Conservation (phyloP, 768 basidiomycete species). For the Lactifluus piperatus region DNA sequence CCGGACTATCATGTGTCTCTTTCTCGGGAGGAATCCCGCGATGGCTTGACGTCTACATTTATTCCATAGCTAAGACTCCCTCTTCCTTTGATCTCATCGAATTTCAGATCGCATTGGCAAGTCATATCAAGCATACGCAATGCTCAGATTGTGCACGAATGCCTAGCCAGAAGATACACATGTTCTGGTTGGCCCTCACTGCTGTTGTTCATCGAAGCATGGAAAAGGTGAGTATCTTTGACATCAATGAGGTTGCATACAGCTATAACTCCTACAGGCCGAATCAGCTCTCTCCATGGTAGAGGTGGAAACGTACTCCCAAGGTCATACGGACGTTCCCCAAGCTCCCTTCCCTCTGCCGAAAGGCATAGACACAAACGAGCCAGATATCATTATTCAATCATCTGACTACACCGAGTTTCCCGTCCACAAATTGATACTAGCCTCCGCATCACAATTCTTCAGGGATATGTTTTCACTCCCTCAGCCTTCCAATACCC, state of each 20-base stretch:
- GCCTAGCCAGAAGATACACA: background rate
- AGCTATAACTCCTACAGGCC: background rate
- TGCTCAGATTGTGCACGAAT: background rate
- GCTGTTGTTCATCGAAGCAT: background rate
- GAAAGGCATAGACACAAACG: background rate
- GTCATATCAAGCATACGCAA: background rate
- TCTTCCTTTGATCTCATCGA: background rate
- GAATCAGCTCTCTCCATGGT: background rate
- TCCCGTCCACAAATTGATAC: slow-evolving; percentile 8
- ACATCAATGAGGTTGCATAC: too few species aligned
- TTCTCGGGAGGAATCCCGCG: background rate
- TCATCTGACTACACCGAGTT: slow-evolving; percentile 6
- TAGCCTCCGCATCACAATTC: slow-evolving; percentile 5
- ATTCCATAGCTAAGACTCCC: background rate
- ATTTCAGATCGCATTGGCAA: background rate
- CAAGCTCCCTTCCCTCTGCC: background rate
- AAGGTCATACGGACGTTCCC: background rate
- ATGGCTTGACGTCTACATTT: background rate
- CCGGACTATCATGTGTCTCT: background rate
- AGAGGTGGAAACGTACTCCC: background rate
- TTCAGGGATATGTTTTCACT: slow-evolving; percentile 18
- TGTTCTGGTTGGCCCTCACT: background rate
- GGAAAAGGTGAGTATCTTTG: background rate
- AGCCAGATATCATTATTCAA: background rate
- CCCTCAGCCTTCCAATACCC: background rate